Base-by-base conservation (phyloP, 1,284 basidiomycete genomes). In the Xerocomus minutiporus region DNA sequence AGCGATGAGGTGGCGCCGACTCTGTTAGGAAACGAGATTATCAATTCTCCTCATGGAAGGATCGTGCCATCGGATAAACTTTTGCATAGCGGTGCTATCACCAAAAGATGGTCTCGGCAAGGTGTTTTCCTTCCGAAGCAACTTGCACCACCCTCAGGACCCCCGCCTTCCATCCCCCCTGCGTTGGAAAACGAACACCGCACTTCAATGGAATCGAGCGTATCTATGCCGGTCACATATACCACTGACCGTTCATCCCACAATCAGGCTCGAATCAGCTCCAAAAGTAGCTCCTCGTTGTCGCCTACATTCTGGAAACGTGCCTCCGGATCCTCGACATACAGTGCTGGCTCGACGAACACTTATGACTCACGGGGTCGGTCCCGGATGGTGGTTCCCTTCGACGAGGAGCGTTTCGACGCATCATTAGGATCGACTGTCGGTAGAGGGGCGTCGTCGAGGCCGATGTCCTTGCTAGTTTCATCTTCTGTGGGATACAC, bases 21-120 rank as follows among this genome's bases (percentile, higher is more conserved):
- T 35, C 34, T 35, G 9, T 35, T 34, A 20, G 56, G 36, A n/a
- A 54, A 48, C n/a, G 57, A 28, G 17, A 42, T 13, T 42, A 15
- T 36, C 23, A 28, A 36, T 26, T 11, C 41, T 28, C 32, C 49
- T 5, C 32, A 26, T 11, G n/a, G 11, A 40, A 51, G 25, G 20
- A 43, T 46, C 23, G 17, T 49, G 9, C 53, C 55, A 28, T 29
- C 48, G n/a, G 66, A 67, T 1, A 56, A 52, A 28, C 56, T 50
- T 35, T 47, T 41, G 9, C 55, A 57, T 13, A 48, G 31, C 20
- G 72, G 67, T 52, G 66, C 71, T 23, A 68, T 72, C 50, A 67
- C 69, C 26, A 76, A 74, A 53, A 73, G 79, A 46, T 85, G 84
- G 82, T 85, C 85, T 17, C 74, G 81, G 42, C 82, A 81, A 59